phyloP scores from a whole-genome alignment of 2,329 filamentous ascomycete species.

The Chalaropsis thielavioides region DNA sequence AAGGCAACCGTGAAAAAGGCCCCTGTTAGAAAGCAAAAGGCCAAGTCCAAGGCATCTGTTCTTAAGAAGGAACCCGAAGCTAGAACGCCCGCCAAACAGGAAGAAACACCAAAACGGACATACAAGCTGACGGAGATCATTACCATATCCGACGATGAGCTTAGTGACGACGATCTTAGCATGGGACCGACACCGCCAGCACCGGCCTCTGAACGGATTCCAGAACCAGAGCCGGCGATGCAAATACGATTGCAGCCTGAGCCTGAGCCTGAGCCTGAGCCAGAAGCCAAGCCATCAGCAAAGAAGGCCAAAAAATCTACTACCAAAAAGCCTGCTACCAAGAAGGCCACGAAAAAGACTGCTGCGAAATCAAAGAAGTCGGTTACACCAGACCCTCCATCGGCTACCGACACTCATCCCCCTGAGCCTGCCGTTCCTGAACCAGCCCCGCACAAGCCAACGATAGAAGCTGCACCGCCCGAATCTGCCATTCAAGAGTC shows the following conservation, averaged over 20 bases:
- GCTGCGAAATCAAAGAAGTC: neutral
- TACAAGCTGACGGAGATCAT: neutral
- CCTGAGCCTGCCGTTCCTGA: neutral
- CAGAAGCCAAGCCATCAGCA: neutral
- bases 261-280: neutral
- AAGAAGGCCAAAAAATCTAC: neutral
- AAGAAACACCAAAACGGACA: neutral
- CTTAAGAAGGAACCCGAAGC: neutral
- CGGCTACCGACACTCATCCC: neutral
- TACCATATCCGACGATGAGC: neutral
- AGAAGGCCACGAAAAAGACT: conserved; percentile 25
- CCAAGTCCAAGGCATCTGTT: neutral
- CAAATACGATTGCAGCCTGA: neutral
- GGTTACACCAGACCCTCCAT: neutral
- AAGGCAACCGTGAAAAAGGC: neutral
- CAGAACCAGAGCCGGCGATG: neutral
- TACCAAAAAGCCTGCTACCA: conserved; percentile 18
- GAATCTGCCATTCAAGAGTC: neutral
- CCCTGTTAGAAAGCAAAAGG: conserved; percentile 10
- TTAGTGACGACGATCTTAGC: conserved; percentile 1
- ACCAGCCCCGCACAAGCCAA: neutral
- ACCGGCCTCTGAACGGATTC: neutral
- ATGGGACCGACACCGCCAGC: neutral
- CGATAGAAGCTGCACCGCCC: neutral
- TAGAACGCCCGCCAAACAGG: neutral